Evolutionary conservation across 768 basidiomycete species (phyloP).

Genomic region (Xerocomellus chrysenteron): DNA sequence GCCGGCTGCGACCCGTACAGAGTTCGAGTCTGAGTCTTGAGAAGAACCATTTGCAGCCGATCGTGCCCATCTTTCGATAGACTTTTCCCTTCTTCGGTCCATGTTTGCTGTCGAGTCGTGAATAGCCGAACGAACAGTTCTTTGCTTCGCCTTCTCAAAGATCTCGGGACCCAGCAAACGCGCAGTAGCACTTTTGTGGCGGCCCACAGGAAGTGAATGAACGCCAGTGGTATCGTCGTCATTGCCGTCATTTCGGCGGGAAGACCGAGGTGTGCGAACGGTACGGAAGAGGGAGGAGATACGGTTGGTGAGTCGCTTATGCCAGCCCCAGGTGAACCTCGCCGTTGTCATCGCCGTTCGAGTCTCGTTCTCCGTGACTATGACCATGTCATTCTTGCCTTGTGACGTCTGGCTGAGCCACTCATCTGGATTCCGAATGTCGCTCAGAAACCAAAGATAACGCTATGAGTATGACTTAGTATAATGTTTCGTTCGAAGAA

Average conservation of each 20-base stretch:
- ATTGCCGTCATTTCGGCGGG: conserved; percentile 14
- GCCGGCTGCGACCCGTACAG: conserved; percentile 4
- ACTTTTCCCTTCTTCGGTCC: conserved; percentile 28
- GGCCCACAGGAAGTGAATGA: conserved; percentile 32
- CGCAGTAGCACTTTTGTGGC: conserved; percentile 26
- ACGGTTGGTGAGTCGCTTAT: conserved; percentile 40
- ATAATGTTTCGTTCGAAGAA: not conserved
- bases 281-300: conserved; percentile 53
- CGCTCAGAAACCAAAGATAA: conserved; percentile 65
- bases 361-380: conserved; percentile 76
- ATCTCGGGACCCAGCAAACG: conserved; percentile 14
- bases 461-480: conserved; percentile 37
- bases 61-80: conserved; percentile 36
- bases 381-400: conserved; percentile 45
- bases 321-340: conserved; percentile 61
- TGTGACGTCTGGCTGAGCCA: conserved; percentile 72
- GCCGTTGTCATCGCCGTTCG: conserved; percentile 68
- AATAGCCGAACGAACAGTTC: conserved; percentile 16
- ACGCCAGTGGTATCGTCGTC: conserved; percentile 29
- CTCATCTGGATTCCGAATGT: conserved; percentile 58
- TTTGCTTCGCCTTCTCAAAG: conserved; percentile 31
- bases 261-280: conserved; percentile 32
- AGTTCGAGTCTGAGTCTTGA: conserved; percentile 15
- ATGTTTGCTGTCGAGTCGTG: conserved; percentile 23
- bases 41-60: conserved; percentile 22